Conservation (phyloP, 495 filamentous ascomycete genomes). For the Penicillium crystallinum region DNA sequence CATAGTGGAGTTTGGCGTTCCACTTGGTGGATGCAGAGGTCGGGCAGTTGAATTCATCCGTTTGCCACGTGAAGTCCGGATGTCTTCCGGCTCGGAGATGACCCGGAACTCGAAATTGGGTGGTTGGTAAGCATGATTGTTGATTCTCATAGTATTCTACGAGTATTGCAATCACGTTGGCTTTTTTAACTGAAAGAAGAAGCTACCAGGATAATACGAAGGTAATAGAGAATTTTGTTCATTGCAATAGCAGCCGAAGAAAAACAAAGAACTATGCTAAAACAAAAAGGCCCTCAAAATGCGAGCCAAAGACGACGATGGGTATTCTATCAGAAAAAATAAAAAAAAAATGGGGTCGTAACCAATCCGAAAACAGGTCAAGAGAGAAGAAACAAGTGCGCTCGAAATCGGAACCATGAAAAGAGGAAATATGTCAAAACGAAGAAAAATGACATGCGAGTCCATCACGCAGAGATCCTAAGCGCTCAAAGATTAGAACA, state of each 20-base stretch:
- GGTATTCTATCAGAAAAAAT: conserved; percentile 20
- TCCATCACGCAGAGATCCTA: conserved; percentile 21
- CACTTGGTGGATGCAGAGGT: background rate
- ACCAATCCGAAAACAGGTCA: conserved; percentile 17
- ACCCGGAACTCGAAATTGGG: background rate
- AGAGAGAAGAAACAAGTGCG: conserved; percentile 17
- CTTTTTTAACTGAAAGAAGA: background rate
- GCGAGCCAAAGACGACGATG: conserved; percentile 4
- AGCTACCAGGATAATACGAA: no score
- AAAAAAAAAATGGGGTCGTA: conserved; percentile 10
- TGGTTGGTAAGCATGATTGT: background rate
- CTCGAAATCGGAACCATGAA: conserved; percentile 31
- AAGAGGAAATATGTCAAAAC: conserved; percentile 3
- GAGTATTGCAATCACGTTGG: background rate
- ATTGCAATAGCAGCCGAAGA: conserved; percentile 2
- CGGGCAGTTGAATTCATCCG: conserved; percentile 5
- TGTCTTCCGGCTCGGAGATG: background rate
- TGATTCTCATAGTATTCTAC: no score
- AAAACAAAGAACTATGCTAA: background rate
- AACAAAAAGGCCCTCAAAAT: conserved; percentile 11
- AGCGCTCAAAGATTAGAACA: conserved; percentile 9
- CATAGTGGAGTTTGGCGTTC: background rate
- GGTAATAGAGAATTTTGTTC: background rate
- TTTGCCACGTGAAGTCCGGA: background rate
- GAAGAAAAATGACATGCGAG: conserved; percentile 2